A percentile compares a stretch with the other conserved stretches of the same genome.
phyloP scores from a whole-genome alignment of 2,329 filamentous ascomycete genomes.

The Xylaria sp. region DNA sequence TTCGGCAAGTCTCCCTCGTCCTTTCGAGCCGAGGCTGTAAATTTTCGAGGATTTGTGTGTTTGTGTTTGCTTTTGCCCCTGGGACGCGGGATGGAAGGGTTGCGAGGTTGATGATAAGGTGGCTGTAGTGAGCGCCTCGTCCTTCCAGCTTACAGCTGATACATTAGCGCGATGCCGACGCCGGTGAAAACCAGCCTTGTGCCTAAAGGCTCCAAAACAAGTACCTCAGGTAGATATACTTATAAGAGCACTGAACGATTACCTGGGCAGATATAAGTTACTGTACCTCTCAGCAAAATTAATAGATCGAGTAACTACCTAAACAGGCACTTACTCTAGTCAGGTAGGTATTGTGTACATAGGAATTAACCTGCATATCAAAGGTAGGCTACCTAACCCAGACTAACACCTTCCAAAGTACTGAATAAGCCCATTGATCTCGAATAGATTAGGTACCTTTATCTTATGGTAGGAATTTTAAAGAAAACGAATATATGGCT shows the following conservation, averaged over 20 bases:
- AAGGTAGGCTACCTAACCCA: background rate
- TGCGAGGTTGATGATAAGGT: slow-evolving; percentile 19
- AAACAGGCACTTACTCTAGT: too few relatives aligned
- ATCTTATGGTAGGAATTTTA: background rate
- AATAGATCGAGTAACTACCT: too few relatives aligned
- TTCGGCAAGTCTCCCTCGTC: background rate
- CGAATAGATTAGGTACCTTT: too few relatives aligned
- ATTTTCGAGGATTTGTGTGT: slow-evolving; percentile 11
- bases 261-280: background rate
- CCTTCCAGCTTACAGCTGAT: background rate
- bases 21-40: slow-evolving; percentile 4
- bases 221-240: background rate
- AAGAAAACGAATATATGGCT: too few relatives aligned
- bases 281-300: background rate
- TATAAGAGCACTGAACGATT: background rate
- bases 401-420: background rate
- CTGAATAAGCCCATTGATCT: too few relatives aligned
- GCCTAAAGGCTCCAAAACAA: background rate
- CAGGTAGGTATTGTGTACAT: too few relatives aligned
- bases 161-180: background rate
- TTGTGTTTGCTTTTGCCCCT: slow-evolving; percentile 15
- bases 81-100: slow-evolving; percentile 16
- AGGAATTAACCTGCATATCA: too few relatives aligned
- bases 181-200: background rate
- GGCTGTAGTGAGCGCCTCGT: slow-evolving; percentile 15